A percentile compares a stretch with the other conserved stretches of the same genome.
Evolutionary conservation across 2,329 filamentous ascomycete genomes (phyloP).

Genomic region (Emergomyces africanus): DNA sequence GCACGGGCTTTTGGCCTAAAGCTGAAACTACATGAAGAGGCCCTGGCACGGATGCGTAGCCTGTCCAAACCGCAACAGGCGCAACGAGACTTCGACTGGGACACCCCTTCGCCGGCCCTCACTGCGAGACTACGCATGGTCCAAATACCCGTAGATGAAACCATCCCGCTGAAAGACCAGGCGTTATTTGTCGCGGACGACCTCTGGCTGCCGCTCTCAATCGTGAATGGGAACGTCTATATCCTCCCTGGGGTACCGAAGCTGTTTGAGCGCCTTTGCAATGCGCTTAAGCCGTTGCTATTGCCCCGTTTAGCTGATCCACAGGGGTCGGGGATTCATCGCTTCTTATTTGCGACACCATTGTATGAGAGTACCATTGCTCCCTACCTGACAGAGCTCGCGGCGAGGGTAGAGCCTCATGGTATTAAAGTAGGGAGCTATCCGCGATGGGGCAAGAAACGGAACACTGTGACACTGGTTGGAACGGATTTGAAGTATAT

Average conservation of each 20-base stretch:
- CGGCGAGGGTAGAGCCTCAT: constrained; percentile 55
- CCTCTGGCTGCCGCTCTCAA: constrained; percentile 78
- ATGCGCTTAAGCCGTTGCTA: constrained; percentile 60
- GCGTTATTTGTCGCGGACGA: constrained; percentile 67
- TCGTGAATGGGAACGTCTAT: constrained; percentile 87
- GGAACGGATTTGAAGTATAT: constrained; percentile 61
- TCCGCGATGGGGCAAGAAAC: constrained; percentile 75
- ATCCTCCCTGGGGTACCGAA: constrained; percentile 83
- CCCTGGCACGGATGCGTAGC: constrained; percentile 70
- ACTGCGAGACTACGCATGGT: constrained; percentile 86
- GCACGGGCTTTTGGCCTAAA: constrained; percentile 74
- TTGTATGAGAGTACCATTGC: constrained; percentile 77
- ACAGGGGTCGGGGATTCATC: constrained; percentile 64
- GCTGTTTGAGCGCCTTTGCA: constrained; percentile 67
- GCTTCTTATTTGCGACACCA: constrained; percentile 77
- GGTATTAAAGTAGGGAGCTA: constrained; percentile 94
- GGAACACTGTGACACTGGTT: constrained; percentile 84
- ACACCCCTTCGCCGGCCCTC: constrained; percentile 62
- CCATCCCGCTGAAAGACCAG: constrained; percentile 53
- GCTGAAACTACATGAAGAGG: constrained; percentile 62
- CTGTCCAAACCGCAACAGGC: constrained; percentile 61
- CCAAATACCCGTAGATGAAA: constrained; percentile 63
- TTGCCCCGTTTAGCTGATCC: constrained; percentile 59
- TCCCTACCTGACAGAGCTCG: constrained; percentile 66
- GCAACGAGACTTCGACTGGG: constrained; percentile 71